Evolutionary conservation across 148 eudicot species (phyloP).

Genomic region (Chenopodium suecicum): DNA sequence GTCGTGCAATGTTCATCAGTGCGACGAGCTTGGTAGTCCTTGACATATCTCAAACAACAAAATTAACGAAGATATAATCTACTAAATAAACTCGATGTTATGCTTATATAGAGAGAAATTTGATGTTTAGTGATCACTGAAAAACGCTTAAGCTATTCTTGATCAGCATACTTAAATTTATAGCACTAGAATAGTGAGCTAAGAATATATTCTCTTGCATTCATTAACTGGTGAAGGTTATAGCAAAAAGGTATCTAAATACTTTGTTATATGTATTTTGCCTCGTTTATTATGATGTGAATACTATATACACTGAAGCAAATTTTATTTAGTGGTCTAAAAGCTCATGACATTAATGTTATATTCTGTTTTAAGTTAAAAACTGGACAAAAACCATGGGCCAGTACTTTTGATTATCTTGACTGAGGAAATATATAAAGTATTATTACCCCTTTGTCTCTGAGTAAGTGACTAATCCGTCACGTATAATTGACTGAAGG

Average conservation of each 20-base stretch:
- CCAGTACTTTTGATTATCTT: not conserved
- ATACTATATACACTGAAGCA: not conserved
- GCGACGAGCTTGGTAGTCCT: slow-evolving; percentile 1
- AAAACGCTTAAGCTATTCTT: not conserved
- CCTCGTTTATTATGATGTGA: not conserved
- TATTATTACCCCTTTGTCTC: no score
- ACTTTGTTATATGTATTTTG: not conserved
- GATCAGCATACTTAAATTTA: not conserved
- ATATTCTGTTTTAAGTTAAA: not conserved
- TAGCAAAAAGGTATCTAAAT: not conserved
- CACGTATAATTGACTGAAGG: no score
- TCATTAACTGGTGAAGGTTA: not conserved
- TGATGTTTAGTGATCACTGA: not conserved
- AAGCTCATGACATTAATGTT: not conserved
- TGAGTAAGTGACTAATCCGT: no score
- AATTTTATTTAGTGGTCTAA: not conserved
- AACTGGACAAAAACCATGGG: not conserved
- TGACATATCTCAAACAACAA: not conserved
- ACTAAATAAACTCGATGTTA: not conserved
- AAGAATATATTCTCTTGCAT: slow-evolving; percentile 9
- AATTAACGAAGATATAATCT: not conserved
- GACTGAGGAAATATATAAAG: not conserved
- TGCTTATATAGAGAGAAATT: not conserved
- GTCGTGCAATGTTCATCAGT: not conserved
- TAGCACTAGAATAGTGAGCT: not conserved